Evolutionary conservation across 768 basidiomycete genomes (phyloP).

Genomic region (Tricholomella constricta): DNA sequence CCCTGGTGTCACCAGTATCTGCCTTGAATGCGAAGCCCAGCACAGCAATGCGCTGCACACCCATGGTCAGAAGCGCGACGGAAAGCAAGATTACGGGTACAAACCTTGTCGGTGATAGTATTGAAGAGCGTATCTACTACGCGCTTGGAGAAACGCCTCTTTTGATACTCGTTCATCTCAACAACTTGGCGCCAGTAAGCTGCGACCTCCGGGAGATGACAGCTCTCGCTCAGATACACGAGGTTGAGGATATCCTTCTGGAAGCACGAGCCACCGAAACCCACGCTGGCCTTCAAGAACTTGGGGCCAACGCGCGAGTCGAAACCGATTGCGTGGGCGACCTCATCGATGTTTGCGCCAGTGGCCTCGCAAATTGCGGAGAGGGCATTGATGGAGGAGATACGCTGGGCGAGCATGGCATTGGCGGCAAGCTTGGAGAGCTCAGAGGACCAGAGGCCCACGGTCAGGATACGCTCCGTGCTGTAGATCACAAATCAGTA

Average conservation of each 20-base stretch:
- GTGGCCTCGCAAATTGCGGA: constrained; percentile 99
- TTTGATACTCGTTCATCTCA: constrained; percentile 98
- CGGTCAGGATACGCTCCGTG: constrained; percentile 79
- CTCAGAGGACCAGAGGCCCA: constrained; percentile 98
- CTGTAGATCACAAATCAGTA: constrained; percentile 34
- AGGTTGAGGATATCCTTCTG: constrained; percentile 99
- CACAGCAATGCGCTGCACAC: constrained; percentile 79
- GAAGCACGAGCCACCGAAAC: constrained; percentile 99
- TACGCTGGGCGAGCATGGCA: constrained; percentile 98
- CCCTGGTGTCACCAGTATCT: constrained; percentile 98
- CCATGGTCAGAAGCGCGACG: constrained; percentile 4
- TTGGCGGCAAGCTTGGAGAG: constrained; percentile 98
- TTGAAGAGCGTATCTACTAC: constrained; percentile 99
- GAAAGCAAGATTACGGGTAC: constrained; percentile 16
- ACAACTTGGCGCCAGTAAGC: constrained; percentile 98
- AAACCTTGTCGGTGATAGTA: constrained; percentile 92
- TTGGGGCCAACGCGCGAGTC: constrained; percentile 93
- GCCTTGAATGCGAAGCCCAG: constrained; percentile 99
- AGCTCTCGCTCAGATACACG: constrained; percentile 93
- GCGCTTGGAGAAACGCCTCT: constrained; percentile 90
- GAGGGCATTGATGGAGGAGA: constrained; percentile 96
- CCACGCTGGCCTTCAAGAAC: constrained; percentile 94
- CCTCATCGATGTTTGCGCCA: constrained; percentile 98
- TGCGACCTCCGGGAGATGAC: constrained; percentile 95
- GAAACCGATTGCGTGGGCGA: constrained; percentile 89